These are phyloP conservation scores for Tuber microsphaerosporum DNA, from an alignment of 495 filamentous ascomycete species.

Conservation along the genomic window DNA sequence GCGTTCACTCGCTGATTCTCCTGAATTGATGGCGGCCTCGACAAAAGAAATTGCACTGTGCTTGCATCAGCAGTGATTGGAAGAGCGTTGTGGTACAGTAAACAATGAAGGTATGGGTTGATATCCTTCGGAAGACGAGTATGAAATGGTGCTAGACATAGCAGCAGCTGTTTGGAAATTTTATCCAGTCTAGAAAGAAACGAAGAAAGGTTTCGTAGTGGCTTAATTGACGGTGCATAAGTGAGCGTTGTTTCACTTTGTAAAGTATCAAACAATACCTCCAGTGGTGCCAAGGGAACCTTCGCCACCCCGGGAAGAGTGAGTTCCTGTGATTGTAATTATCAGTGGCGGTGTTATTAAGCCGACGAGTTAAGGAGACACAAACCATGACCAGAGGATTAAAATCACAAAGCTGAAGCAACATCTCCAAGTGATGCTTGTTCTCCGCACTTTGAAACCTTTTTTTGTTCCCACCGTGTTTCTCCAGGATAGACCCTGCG, in stretches of 20 bases:
- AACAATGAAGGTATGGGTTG: slow-evolving; percentile 15
- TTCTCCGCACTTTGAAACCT: slow-evolving; percentile 17
- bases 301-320: slow-evolving; percentile 16
- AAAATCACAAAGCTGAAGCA: slow-evolving; percentile 20
- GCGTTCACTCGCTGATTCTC: slow-evolving; percentile 9
- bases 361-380: not conserved
- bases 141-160: slow-evolving; percentile 27
- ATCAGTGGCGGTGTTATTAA: not conserved
- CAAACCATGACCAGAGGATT: slow-evolving; percentile 29
- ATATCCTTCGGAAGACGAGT: slow-evolving; percentile 25
- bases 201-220: slow-evolving; percentile 9
- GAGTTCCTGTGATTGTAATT: slow-evolving; percentile 9
- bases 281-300: not conserved
- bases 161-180: slow-evolving; percentile 16
- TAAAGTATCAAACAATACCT: slow-evolving; percentile 20
- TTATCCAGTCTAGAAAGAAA: slow-evolving; percentile 18
- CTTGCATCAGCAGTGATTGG: slow-evolving; percentile 8
- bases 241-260: slow-evolving; percentile 13
- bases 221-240: slow-evolving; percentile 6
- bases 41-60: not conserved
- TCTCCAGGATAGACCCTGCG: slow-evolving; percentile 4
- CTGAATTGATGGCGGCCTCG: slow-evolving; percentile 6
- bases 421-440: slow-evolving; percentile 14
- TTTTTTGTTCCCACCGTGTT: slow-evolving; percentile 13
- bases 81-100: slow-evolving; percentile 21